Evolutionary conservation across 2,329 filamentous ascomycete species (phyloP).

Genomic region (Trichoderma breve): DNA sequence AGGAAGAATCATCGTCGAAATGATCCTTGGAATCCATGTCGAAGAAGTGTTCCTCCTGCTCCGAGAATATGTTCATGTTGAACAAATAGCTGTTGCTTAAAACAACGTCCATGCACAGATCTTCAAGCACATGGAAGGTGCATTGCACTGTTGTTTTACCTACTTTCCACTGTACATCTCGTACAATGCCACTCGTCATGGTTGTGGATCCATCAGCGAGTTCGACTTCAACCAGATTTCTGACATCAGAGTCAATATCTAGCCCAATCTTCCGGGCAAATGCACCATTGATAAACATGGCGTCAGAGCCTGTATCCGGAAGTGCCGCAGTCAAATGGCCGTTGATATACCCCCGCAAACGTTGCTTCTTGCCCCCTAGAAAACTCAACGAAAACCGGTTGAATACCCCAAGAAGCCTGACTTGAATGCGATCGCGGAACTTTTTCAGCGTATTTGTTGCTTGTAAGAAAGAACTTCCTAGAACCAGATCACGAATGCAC

Average conservation of each 20-base stretch:
- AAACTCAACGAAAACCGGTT: background rate
- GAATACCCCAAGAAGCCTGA: fast-evolving
- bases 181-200: background rate
- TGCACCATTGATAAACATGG: background rate
- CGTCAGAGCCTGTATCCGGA: background rate
- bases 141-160: background rate
- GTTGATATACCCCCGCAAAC: background rate
- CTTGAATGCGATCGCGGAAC: background rate
- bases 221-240: background rate
- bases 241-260: background rate
- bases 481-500: background rate
- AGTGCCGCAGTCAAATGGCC: background rate
- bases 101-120: background rate
- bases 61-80: background rate
- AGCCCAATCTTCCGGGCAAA: background rate
- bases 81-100: background rate
- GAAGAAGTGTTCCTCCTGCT: background rate
- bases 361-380: background rate
- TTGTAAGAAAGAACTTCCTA: background rate
- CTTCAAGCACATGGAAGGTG: background rate
- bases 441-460: background rate
- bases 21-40: background rate
- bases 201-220: background rate
- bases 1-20: background rate
- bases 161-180: background rate